phyloP scores from a whole-genome alignment of 306 rosid genomes.

The Medicago lupulina region DNA sequence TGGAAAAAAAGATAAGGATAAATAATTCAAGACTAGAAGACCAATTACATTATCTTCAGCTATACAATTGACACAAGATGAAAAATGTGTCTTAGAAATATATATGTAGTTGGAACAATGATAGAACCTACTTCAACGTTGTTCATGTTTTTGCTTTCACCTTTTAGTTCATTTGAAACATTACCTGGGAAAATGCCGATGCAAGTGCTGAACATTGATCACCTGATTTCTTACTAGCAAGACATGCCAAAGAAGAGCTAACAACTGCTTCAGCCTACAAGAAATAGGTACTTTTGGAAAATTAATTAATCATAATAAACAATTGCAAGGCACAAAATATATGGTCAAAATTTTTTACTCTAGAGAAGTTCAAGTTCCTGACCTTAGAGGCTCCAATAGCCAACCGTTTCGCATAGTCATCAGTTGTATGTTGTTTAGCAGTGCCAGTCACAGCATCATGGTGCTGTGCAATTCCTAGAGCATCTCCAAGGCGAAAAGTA shows the following conservation, averaged over 20 bases:
- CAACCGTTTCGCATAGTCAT: slow-evolving; percentile 84
- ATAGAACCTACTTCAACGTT: slow-evolving; percentile 31
- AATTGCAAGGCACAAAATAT: slow-evolving; percentile 10
- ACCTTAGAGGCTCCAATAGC: slow-evolving; percentile 81
- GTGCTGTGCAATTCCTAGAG: slow-evolving; percentile 85
- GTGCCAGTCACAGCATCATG: slow-evolving; percentile 92
- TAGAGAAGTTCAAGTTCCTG: slow-evolving; percentile 22
- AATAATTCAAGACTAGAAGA: slow-evolving; percentile 24
- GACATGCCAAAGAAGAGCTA: slow-evolving; percentile 73
- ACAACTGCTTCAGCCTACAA: slow-evolving; percentile 77
- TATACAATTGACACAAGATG: slow-evolving; percentile 10
- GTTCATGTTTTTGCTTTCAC: neutral
- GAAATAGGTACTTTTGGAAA: slow-evolving; percentile 24
- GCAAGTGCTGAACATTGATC: slow-evolving; percentile 44
- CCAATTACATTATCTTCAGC: slow-evolving; percentile 21
- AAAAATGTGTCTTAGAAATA: slow-evolving; percentile 24
- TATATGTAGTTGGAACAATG: slow-evolving; percentile 6
- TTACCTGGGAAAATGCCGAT: slow-evolving; percentile 68
- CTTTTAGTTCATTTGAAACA: neutral
- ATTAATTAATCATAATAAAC: slow-evolving; percentile 6
- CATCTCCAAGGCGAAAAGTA: slow-evolving; percentile 72
- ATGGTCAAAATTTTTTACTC: neutral
- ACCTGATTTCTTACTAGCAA: slow-evolving; percentile 55
- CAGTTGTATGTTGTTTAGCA: slow-evolving; percentile 82
- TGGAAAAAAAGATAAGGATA: neutral